These are phyloP conservation scores for Leucaena leucocephala DNA, from an alignment of 306 rosid genomes.

Conservation along the genomic window DNA sequence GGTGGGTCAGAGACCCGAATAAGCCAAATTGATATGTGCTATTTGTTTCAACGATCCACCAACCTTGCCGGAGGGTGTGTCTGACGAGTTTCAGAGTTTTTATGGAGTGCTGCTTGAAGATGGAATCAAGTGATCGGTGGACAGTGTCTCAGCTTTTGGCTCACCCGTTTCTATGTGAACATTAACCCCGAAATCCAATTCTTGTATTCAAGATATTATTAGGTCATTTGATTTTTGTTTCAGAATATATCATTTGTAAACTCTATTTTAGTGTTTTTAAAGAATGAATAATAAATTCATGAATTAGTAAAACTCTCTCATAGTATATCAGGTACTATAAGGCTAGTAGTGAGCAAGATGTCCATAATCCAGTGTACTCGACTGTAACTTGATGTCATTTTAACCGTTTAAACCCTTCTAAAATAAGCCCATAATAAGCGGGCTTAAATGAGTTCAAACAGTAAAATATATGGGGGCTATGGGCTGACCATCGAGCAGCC, in stretches of 20 bases:
- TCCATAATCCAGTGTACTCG: too few species aligned
- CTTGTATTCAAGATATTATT: background rate
- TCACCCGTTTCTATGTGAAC: constrained; percentile 68
- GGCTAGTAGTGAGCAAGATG: too few species aligned
- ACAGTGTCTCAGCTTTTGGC: constrained; percentile 61
- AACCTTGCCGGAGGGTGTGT: constrained; percentile 50
- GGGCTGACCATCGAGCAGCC: too few species aligned
- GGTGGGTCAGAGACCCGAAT: constrained; percentile 79
- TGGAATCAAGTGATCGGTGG: constrained; percentile 83
- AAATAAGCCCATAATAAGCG: too few species aligned
- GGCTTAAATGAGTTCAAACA: too few species aligned
- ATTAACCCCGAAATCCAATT: constrained; percentile 14
- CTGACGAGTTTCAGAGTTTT: constrained; percentile 67
- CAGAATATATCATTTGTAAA: background rate
- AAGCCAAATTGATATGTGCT: constrained; percentile 84
- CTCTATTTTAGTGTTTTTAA: too few species aligned
- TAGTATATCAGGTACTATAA: too few species aligned
- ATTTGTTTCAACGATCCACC: constrained; percentile 88
- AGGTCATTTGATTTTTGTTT: background rate
- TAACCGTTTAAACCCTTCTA: too few species aligned
- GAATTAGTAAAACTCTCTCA: too few species aligned
- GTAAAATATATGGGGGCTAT: too few species aligned
- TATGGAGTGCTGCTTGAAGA: constrained; percentile 72
- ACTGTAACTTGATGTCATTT: too few species aligned
- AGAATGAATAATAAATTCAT: too few species aligned